These are phyloP conservation scores for Phyllachora maydis DNA, from an alignment of 2,329 filamentous ascomycete species.

Conservation along the genomic window DNA sequence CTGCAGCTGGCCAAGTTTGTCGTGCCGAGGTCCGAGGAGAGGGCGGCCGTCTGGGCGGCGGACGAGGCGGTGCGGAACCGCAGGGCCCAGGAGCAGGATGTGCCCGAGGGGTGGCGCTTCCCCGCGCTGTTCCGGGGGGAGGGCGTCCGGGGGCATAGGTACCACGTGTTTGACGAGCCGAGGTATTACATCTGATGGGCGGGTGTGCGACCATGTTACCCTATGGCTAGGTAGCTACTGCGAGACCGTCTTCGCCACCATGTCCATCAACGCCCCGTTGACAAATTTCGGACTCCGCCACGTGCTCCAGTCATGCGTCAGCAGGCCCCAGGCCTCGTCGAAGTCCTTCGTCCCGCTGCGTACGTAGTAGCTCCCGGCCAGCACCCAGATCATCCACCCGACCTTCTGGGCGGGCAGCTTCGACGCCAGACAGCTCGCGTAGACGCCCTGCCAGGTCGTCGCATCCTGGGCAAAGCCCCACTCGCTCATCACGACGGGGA, in stretches of 20 bases:
- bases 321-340: conserved; percentile 35
- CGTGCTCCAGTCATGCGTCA: conserved; percentile 29
- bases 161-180: conserved; percentile 90
- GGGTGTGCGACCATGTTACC: no score
- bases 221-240: no score
- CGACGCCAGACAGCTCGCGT: conserved; percentile 27
- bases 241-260: conserved; percentile 14
- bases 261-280: conserved; percentile 16
- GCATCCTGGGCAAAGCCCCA: conserved; percentile 30
- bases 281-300: conserved; percentile 25
- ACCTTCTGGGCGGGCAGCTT: conserved; percentile 25
- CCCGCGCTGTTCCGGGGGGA: conserved; percentile 66
- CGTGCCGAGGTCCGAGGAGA: conserved; percentile 47
- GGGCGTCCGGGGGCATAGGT: conserved; percentile 73
- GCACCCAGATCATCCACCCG: conserved; percentile 37
- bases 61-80: conserved; percentile 32
- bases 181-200: conserved; percentile 47
- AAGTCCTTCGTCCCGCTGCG: conserved; percentile 27
- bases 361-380: conserved; percentile 37
- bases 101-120: conserved; percentile 64
- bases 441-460: conserved; percentile 22
- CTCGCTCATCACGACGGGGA: conserved; percentile 30
- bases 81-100: conserved; percentile 45
- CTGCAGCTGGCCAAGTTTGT: conserved; percentile 92
- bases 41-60: conserved; percentile 17